Evolutionary conservation across 345 rosid genomes (phyloP).

Genomic region (Reutealis trisperma): DNA sequence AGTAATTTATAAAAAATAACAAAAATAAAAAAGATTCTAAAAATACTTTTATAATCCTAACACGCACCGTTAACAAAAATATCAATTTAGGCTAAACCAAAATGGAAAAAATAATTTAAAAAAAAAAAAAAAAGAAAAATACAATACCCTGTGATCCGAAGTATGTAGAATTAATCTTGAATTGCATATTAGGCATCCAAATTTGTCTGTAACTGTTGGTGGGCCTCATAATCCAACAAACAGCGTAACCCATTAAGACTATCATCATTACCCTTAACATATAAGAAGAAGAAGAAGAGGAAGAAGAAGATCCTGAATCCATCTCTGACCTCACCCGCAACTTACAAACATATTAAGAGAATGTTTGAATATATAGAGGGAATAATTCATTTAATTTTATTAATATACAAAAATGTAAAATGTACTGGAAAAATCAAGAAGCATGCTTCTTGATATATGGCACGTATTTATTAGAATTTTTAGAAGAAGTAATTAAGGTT

Average conservation of each 20-base stretch:
- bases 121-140: not conserved
- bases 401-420: too few species aligned
- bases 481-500: not conserved
- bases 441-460: constrained; percentile 3
- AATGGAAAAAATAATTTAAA: too few species aligned
- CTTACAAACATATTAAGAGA: not conserved
- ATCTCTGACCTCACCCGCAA: not conserved
- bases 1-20: too few species aligned
- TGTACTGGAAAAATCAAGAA: not conserved
- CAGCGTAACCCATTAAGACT: constrained; percentile 17
- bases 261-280: not conserved
- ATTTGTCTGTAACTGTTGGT: constrained; percentile 10
- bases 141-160: constrained; percentile 24
- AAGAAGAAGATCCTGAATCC: not conserved
- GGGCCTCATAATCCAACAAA: constrained; percentile 26
- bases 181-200: constrained; percentile 17
- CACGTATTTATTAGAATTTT: not conserved
- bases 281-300: too few species aligned
- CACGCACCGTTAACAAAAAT: too few species aligned
- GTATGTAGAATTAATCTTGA: constrained; percentile 8
- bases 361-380: not conserved
- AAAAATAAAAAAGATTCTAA: too few species aligned
- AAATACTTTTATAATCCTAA: too few species aligned
- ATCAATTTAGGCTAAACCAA: too few species aligned
- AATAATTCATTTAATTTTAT: not conserved